phyloP scores from a whole-genome alignment of 1,139 yeast genomes.

The Lizanozyma gosingica region DNA sequence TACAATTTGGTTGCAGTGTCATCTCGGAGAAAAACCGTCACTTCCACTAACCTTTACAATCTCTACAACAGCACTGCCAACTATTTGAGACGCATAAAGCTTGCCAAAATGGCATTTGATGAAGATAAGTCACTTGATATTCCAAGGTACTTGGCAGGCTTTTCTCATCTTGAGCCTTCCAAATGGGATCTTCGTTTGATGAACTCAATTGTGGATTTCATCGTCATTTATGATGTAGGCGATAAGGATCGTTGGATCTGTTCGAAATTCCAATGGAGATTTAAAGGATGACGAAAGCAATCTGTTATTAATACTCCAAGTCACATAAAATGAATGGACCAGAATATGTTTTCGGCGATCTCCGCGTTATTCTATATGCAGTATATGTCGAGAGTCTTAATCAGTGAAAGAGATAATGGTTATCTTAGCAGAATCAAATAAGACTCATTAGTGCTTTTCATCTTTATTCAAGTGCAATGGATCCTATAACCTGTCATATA shows the following conservation, averaged over 20 bases:
- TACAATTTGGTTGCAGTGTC: not conserved
- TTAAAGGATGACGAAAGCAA: not conserved
- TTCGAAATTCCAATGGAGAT: not conserved
- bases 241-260: not conserved
- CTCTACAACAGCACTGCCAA: not conserved
- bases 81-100: not conserved
- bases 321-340: too few species aligned
- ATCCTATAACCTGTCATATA: conserved; percentile 78
- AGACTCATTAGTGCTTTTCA: too few species aligned
- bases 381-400: too few species aligned
- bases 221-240: not conserved
- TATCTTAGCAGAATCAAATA: too few species aligned
- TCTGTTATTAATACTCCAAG: too few species aligned
- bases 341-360: not conserved
- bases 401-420: too few species aligned
- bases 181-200: not conserved
- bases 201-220: not conserved
- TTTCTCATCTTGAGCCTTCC: not conserved
- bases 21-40: not conserved
- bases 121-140: not conserved
- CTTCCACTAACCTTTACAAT: not conserved
- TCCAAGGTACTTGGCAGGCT: not conserved
- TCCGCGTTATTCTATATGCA: too few species aligned
- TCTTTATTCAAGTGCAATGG: too few species aligned
- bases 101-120: not conserved